phyloP scores from a whole-genome alignment of 768 basidiomycete species.

The Heimioporus sp. region DNA sequence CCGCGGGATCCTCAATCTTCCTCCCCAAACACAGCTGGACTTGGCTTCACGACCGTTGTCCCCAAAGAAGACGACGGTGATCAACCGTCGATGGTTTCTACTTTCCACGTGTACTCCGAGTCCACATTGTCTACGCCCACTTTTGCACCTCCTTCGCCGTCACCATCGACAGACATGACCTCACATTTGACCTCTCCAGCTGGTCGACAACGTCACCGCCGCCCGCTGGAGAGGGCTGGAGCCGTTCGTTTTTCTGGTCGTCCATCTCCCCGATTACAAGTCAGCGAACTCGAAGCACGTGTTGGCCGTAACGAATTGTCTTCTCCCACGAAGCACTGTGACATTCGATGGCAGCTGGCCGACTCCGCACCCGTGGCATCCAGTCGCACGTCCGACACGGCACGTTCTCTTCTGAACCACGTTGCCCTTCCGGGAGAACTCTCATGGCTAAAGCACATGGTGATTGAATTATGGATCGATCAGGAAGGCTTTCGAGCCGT shows the following conservation, averaged over 20 bases:
- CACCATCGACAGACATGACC: conserved; percentile 24
- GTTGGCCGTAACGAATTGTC: neutral
- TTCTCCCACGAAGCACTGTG: conserved; percentile 1
- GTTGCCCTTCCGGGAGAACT: conserved; percentile 37
- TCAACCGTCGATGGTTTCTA: conserved; percentile 11
- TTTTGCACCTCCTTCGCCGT: conserved; percentile 31
- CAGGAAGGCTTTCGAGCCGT: conserved; percentile 80
- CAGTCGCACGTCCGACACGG: conserved; percentile 4
- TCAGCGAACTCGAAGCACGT: conserved; percentile 11
- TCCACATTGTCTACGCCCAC: conserved; percentile 23
- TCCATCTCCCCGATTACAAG: conserved; percentile 23
- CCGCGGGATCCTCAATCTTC: conserved; percentile 16
- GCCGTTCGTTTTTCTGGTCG: conserved; percentile 31
- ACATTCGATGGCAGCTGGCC: conserved; percentile 13
- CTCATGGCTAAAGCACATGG: conserved; percentile 52
- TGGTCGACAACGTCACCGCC: conserved; percentile 23
- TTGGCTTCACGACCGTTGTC: conserved; percentile 3
- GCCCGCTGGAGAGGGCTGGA: conserved; percentile 31
- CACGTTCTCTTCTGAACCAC: conserved; percentile 11
- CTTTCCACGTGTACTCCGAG: conserved; percentile 23
- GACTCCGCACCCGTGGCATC: conserved; percentile 5
- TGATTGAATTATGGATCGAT: conserved; percentile 70
- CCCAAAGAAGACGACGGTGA: conserved; percentile 18
- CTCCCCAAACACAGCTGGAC: conserved; percentile 11
- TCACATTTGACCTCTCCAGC: conserved; percentile 20